Percentiles rank a stretch among this genome's conserved stretches.
phyloP scores from a whole-genome alignment of 1,284 basidiomycete genomes.

The Ustilago esculenta region DNA sequence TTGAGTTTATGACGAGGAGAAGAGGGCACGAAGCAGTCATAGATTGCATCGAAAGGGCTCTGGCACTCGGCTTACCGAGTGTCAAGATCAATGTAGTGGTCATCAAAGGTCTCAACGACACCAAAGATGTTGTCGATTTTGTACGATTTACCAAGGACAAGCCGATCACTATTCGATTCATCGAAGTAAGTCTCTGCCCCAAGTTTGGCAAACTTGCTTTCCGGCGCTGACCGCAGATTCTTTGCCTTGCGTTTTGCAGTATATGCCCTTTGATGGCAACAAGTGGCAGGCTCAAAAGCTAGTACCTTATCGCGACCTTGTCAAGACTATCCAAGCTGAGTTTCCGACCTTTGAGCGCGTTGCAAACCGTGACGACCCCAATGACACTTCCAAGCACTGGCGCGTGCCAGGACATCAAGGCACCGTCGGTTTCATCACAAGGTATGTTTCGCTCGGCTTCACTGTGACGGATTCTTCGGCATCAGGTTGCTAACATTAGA shows the following conservation, averaged over 20 bases:
- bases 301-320: conserved; percentile 68
- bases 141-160: conserved; percentile 77
- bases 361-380: conserved; percentile 72
- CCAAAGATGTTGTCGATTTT: conserved; percentile 78
- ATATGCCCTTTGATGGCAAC: conserved; percentile 87
- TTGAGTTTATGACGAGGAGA: conserved; percentile 81
- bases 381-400: conserved; percentile 84
- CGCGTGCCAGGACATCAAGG: conserved; percentile 78
- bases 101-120: conserved; percentile 80
- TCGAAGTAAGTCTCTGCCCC: conserved; percentile 70
- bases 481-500: too few species aligned
- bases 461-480: background rate
- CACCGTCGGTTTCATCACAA: conserved; percentile 80
- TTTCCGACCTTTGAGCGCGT: conserved; percentile 38
- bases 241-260: conserved; percentile 67
- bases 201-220: too few species aligned
- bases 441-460: conserved; percentile 19
- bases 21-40: conserved; percentile 79
- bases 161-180: conserved; percentile 80
- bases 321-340: conserved; percentile 36
- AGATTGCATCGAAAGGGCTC: conserved; percentile 75
- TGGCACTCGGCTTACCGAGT: conserved; percentile 70
- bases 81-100: conserved; percentile 87
- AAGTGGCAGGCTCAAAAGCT: conserved; percentile 85
- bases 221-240: too few species aligned